A percentile compares a stretch with the other conserved stretches of the same genome.
phyloP scores from a whole-genome alignment of 2,329 filamentous ascomycete genomes.

The Fusarium beomiforme region DNA sequence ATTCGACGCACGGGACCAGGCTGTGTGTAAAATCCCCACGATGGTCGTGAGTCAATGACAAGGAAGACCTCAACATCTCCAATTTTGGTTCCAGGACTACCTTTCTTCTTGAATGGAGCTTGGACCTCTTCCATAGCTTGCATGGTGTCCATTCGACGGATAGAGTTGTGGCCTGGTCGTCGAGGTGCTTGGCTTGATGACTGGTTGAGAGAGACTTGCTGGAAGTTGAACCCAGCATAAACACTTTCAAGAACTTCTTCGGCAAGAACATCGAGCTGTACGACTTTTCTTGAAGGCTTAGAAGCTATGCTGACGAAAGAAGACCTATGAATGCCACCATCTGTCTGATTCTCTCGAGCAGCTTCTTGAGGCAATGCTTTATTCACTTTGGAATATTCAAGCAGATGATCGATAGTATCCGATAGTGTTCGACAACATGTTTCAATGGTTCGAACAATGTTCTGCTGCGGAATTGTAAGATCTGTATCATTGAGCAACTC shows the following conservation, averaged over 20 bases:
- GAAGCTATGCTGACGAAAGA: slow-evolving; percentile 3
- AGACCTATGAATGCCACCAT: not conserved
- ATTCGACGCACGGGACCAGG: slow-evolving; percentile 63
- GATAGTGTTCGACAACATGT: slow-evolving; percentile 61
- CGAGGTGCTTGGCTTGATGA: slow-evolving; percentile 8
- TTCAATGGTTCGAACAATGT: slow-evolving; percentile 60
- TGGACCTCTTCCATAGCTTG: slow-evolving; percentile 53
- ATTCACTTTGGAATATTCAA: slow-evolving; percentile 66
- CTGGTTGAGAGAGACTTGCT: slow-evolving; percentile 39
- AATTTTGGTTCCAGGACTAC: slow-evolving; percentile 9
- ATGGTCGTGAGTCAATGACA: slow-evolving; percentile 52
- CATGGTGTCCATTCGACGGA: slow-evolving; percentile 46
- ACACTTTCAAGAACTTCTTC: slow-evolving; percentile 61
- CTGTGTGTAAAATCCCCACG: slow-evolving; percentile 65
- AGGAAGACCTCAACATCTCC: slow-evolving; percentile 46
- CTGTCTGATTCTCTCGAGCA: not conserved
- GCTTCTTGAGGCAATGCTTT: slow-evolving; percentile 39
- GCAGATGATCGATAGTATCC: slow-evolving; percentile 64
- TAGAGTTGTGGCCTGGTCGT: slow-evolving; percentile 22
- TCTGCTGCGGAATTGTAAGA: slow-evolving; percentile 57
- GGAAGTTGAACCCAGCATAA: slow-evolving; percentile 56
- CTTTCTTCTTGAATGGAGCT: not conserved
- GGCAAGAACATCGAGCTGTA: slow-evolving; percentile 52
- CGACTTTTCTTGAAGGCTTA: slow-evolving; percentile 33
- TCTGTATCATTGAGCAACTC: slow-evolving; percentile 64